Conservation (phyloP, 2,329 filamentous ascomycete genomes). For the Cytospora chrysosperma region DNA sequence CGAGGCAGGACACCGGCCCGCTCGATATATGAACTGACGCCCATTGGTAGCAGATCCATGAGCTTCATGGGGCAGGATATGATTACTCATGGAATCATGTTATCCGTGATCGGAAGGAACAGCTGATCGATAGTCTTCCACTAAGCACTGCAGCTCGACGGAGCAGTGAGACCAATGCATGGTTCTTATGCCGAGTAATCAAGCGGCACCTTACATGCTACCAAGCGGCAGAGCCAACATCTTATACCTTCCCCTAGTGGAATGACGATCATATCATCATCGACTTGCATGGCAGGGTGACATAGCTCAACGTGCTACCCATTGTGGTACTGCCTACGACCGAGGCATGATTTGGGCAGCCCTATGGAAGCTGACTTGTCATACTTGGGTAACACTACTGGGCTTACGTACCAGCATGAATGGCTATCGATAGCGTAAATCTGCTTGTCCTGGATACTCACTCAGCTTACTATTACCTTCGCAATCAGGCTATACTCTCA, state of each 20-base stretch:
- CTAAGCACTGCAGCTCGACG: neutral
- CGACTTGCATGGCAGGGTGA: neutral
- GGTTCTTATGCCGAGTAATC: neutral
- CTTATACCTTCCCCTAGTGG: neutral
- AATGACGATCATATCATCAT: neutral
- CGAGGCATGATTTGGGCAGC: neutral
- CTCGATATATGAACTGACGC: conserved; percentile 6
- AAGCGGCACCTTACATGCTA: neutral
- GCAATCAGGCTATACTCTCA: neutral
- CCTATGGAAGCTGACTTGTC: neutral
- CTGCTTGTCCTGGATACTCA: neutral
- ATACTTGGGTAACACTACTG: neutral
- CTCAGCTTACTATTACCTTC: neutral
- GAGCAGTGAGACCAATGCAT: neutral
- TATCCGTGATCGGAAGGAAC: neutral
- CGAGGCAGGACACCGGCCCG: conserved; percentile 7
- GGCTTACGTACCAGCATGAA: neutral
- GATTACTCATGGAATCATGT: conserved; percentile 7
- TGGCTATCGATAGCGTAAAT: neutral
- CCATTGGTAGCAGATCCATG: conserved; percentile 5
- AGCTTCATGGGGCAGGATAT: neutral
- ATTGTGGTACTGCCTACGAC: neutral
- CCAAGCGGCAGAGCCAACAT: neutral
- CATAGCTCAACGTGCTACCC: neutral
- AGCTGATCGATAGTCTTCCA: neutral